Percentiles rank a stretch among this genome's conserved stretches.
These are phyloP conservation scores for Coniochaeta sp. DNA, from an alignment of 2,329 filamentous ascomycete genomes.

Conservation along the genomic window DNA sequence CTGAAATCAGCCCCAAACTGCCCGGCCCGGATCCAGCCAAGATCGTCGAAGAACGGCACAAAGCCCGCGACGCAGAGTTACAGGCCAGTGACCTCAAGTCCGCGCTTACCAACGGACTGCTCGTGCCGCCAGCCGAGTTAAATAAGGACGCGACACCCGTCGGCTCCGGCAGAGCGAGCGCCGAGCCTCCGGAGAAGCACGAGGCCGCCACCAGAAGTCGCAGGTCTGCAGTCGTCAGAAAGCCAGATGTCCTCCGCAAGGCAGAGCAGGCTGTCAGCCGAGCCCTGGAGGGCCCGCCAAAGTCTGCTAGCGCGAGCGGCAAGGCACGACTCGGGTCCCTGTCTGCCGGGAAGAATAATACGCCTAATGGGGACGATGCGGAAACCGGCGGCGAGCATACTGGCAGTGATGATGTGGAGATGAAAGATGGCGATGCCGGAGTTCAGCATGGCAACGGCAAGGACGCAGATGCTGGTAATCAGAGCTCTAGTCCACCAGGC, in stretches of 20 bases:
- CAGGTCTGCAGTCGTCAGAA: slow-evolving; percentile 37
- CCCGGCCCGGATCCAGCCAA: slow-evolving; percentile 38
- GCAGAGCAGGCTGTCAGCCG: slow-evolving; percentile 52
- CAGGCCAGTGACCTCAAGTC: slow-evolving; percentile 11
- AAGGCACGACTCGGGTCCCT: slow-evolving; percentile 44
- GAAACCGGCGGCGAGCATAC: slow-evolving; percentile 26
- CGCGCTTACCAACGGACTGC: slow-evolving; percentile 13
- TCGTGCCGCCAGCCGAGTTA: slow-evolving; percentile 7
- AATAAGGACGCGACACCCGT: slow-evolving; percentile 11
- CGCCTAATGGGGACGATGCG: slow-evolving; percentile 24
- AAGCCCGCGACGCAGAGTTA: slow-evolving; percentile 13
- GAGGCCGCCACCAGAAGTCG: slow-evolving; percentile 27
- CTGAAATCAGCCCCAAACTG: slow-evolving; percentile 54
- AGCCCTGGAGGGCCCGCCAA: slow-evolving; percentile 39
- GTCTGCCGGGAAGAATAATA: slow-evolving; percentile 41
- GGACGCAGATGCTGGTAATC: slow-evolving; percentile 13
- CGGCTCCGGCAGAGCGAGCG: slow-evolving; percentile 14
- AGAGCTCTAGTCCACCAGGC: slow-evolving; percentile 42
- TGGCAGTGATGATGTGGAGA: slow-evolving; percentile 32
- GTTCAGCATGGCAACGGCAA: slow-evolving; percentile 22
- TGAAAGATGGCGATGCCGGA: slow-evolving; percentile 29
- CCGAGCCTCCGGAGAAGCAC: slow-evolving; percentile 23
- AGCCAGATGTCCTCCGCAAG: slow-evolving; percentile 53
- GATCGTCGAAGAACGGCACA: slow-evolving; percentile 27
- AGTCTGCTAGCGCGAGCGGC: slow-evolving; percentile 23